Evolutionary conservation across 768 basidiomycete genomes (phyloP), one percentile per base, ranked within the genome.

Genomic region (Agrocybe chaxingu): DNA sequence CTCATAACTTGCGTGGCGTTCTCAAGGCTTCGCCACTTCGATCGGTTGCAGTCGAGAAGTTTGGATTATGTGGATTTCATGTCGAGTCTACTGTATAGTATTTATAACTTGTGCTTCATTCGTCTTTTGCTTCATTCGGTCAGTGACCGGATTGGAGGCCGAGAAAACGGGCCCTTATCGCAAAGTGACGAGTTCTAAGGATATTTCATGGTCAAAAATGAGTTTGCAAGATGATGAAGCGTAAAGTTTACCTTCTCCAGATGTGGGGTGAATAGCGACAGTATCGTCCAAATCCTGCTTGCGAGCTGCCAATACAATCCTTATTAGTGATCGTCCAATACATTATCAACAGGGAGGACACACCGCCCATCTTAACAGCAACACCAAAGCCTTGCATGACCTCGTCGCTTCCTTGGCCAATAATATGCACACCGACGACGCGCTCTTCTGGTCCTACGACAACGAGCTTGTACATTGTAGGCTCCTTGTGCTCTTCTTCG

Each of bases 331-430:
- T 10, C 12, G 52, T 52, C 41, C 32, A 49, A 49, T 5, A n/a
- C 36, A 29, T 4, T 38, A 38, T 13, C 7, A 33, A 16, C 45
- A 38, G 35, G 39, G 16, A 55, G 36, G 38, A 63, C 74, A 19
- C 37, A 76, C 76, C 78, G 55, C 89, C 89, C 96, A 98, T 96
- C 76, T 98, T 98, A 59, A 99, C 76, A 9, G 97, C 97, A n/a
- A 98, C 92, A 2, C 74, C 91, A 68, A 97, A 98, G 55, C 96
- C 96, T 77, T 99, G 97, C 71, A 95, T 70, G 58, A 89, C 81
- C 70, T 99, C 97, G 64, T 99, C 97, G 61, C 87, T 89, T 38
- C 97, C 97, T 54, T 77, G 62, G 6, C 97, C 97, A 50, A 98
- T 83, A 56, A 98, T 82, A 70, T 98, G 97, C 40, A 98, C 72